Evolutionary conservation across 768 basidiomycete genomes (phyloP), one percentile per base, ranked within the genome.

Genomic region (Pulveroboletus frians): DNA sequence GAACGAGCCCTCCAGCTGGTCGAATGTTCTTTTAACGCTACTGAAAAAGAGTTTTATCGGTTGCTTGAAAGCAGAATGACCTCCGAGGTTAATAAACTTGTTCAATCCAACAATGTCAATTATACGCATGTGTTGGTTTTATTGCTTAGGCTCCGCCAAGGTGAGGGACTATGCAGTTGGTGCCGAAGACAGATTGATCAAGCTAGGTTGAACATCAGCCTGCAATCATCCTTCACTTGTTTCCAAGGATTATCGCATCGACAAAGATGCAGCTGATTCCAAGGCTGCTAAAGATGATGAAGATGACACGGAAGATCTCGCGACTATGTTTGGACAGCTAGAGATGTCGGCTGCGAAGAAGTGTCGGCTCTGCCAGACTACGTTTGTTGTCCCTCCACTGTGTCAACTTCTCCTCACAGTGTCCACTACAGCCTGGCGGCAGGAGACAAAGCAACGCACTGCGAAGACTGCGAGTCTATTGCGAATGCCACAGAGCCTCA

Each of bases 181-280:
- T 41, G 49, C 23, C 43, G n/a, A 34, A 45, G 27, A 30, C n/a
- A 39, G 6, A 26, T 30, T 49, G 34, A 51, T 17, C 18, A 46
- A 21, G 39, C 17, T 27, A 29, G 8, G 7, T 52, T 30, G 39
- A 41, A 30, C 20, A 9, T 29, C 47, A 95, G 93, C 93, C 0
- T 97, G 93, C 64, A 88, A 92, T 57, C 94, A 96, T 60, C 92
- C 93, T 0, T 74, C 79, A 0, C 77, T 96, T 9, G 84, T 95
- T 13, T 79, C 84, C 3, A 83, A 86, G 52, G 86, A 88, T 65
- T 84, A 85, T 69, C 75, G 74, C 64, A 68, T 73, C 13, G 92
- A 94, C 61, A 69, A 75, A 18, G 90, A 89, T 41, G 92, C 88
- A 0, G 71, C 93, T 6, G 85, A 90, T 9, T 77, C 85, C 6